Evolutionary conservation across 441 rosid genomes (phyloP).

Genomic region (Jatropha podagrica): DNA sequence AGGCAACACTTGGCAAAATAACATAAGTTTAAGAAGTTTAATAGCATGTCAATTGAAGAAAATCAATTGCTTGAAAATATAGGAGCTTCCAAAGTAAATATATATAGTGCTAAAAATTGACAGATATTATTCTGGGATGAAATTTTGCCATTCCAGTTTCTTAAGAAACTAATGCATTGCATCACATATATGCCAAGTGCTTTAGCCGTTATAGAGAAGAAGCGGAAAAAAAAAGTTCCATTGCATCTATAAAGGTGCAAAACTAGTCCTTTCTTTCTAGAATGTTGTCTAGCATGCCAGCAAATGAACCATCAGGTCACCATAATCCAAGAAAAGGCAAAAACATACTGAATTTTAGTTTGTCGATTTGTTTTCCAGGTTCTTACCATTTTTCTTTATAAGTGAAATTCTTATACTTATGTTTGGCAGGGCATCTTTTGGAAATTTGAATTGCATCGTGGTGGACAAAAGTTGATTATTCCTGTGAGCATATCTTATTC

Average conservation of each 20-base stretch:
- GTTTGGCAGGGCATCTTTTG: conserved; percentile 77
- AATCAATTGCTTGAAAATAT: background rate
- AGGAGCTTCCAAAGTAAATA: background rate
- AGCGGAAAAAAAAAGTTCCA: background rate
- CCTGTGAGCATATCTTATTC: conserved; percentile 57
- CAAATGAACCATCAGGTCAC: background rate
- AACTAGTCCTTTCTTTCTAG: background rate
- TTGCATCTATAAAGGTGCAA: background rate
- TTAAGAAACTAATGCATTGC: background rate
- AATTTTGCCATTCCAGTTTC: background rate
- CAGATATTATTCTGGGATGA: background rate
- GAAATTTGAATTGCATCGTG: conserved; percentile 87
- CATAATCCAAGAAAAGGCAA: background rate
- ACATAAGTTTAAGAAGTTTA: background rate
- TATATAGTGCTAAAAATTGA: background rate
- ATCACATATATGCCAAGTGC: background rate
- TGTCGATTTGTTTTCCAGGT: background rate
- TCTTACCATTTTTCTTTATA: background rate
- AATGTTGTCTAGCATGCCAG: background rate
- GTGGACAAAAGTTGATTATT: conserved; percentile 81
- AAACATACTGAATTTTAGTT: background rate
- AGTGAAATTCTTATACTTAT: conserved; percentile 19
- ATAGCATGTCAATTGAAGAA: background rate
- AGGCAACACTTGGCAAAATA: background rate
- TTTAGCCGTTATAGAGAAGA: background rate